Evolutionary conservation across 106 monocot species (phyloP).

Genomic region (Hemerocallis citrina): DNA sequence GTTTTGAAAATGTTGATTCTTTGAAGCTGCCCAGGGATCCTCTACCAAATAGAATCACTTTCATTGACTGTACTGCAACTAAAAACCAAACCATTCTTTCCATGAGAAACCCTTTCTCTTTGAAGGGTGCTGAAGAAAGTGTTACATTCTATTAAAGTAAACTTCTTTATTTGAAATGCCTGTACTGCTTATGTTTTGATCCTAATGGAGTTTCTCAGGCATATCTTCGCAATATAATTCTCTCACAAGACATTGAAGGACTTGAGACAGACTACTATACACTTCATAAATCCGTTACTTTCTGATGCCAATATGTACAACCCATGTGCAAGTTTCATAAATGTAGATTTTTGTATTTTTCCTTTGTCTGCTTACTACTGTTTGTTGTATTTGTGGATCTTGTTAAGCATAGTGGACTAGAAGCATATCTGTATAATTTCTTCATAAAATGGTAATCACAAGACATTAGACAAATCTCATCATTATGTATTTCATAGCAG

Average conservation of each 20-base stretch:
- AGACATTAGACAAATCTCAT: background rate
- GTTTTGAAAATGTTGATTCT: no score
- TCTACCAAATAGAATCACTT: no score
- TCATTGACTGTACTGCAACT: no score
- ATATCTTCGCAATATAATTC: background rate
- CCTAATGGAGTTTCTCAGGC: background rate
- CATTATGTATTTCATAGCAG: no score
- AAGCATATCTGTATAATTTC: background rate
- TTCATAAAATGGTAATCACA: background rate
- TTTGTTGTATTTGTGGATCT: background rate
- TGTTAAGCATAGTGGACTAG: background rate
- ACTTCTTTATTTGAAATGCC: no score
- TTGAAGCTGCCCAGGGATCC: no score
- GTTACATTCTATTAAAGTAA: no score
- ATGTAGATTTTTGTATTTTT: background rate
- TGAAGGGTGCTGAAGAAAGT: no score
- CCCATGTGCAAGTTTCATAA: background rate
- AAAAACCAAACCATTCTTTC: no score
- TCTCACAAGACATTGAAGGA: background rate
- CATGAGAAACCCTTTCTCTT: no score
- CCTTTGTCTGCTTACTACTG: background rate
- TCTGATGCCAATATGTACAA: background rate
- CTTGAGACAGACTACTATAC: background rate
- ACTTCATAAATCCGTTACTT: background rate
- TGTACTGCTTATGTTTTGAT: background rate